Evolutionary conservation across 495 filamentous ascomycete genomes (phyloP).

Genomic region (Astrothelium subdiscretum): DNA sequence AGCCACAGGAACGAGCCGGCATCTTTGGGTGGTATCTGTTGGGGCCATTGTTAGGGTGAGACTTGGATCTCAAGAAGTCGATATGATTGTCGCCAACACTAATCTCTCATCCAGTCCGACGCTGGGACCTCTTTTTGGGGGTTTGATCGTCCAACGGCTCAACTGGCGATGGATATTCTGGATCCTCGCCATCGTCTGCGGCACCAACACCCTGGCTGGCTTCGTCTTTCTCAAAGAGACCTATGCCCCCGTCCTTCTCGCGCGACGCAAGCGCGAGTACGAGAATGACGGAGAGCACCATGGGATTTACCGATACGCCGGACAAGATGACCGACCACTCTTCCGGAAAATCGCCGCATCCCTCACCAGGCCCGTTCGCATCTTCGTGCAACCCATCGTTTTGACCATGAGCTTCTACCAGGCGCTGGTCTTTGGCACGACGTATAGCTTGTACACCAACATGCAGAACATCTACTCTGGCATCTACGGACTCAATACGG

Average conservation of each 20-base stretch:
- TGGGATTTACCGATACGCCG: conserved; percentile 11
- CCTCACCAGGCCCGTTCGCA: conserved; percentile 11
- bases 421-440: conserved; percentile 21
- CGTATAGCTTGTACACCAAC: conserved; percentile 21
- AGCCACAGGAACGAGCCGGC: conserved; percentile 13
- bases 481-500: conserved; percentile 19
- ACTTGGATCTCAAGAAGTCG: neutral
- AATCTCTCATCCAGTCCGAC: neutral
- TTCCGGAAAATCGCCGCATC: conserved; percentile 7
- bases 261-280: conserved; percentile 9
- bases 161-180: conserved; percentile 25
- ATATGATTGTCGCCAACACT: neutral
- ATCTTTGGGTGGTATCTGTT: conserved; percentile 23
- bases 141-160: conserved; percentile 18
- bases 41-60: conserved; percentile 19
- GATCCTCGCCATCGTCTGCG: conserved; percentile 21
- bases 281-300: conserved; percentile 10
- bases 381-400: conserved; percentile 22
- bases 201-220: conserved; percentile 18
- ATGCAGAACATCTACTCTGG: conserved; percentile 19
- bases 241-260: conserved; percentile 18
- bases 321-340: conserved; percentile 17
- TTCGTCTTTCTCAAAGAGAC: conserved; percentile 20
- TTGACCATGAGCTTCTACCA: conserved; percentile 19
- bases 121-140: conserved; percentile 21